Evolutionary conservation across 2,329 filamentous ascomycete species (phyloP).

Genomic region (Beauveria medogensis): DNA sequence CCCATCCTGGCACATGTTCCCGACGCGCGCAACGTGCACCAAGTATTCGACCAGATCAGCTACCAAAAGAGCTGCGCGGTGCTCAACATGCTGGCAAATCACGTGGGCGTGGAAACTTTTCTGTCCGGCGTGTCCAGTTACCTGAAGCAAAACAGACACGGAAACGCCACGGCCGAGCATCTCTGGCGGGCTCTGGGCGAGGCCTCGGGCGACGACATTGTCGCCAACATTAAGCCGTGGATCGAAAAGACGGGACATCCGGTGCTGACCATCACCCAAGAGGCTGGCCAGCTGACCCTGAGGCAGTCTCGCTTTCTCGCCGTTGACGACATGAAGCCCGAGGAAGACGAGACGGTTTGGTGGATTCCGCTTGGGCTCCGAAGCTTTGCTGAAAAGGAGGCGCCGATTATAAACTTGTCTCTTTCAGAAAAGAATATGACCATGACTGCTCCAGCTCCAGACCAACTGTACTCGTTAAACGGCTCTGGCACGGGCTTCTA

Average conservation of each 20-base stretch:
- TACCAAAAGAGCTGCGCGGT: slow-evolving; percentile 97
- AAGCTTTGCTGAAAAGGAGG: slow-evolving; percentile 71
- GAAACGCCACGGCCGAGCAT: slow-evolving; percentile 85
- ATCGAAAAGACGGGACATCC: slow-evolving; percentile 94
- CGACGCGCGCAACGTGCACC: slow-evolving; percentile 90
- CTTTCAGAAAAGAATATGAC: slow-evolving; percentile 55
- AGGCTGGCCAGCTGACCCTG: slow-evolving; percentile 65
- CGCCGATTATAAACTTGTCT: slow-evolving; percentile 50
- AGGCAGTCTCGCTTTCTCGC: slow-evolving; percentile 94
- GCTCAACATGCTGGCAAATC: slow-evolving; percentile 92
- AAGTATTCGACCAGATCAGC: slow-evolving; percentile 96
- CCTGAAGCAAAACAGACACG: slow-evolving; percentile 92
- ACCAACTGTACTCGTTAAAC: slow-evolving; percentile 89
- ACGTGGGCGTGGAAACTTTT: slow-evolving; percentile 89
- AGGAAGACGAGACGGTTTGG: slow-evolving; percentile 82
- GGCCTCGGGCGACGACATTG: slow-evolving; percentile 90
- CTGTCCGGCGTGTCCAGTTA: slow-evolving; percentile 86
- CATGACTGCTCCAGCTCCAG: slow-evolving; percentile 67
- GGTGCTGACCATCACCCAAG: slow-evolving; percentile 71
- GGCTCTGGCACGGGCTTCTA: slow-evolving; percentile 82
- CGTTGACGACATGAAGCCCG: slow-evolving; percentile 85
- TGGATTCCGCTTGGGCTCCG: slow-evolving; percentile 87
- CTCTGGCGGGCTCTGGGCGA: slow-evolving; percentile 82
- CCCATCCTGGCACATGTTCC: slow-evolving; percentile 95
- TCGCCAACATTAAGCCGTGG: slow-evolving; percentile 89